Evolutionary conservation across 2,329 filamentous ascomycete genomes (phyloP), one percentile per base, ranked within the genome.

Genomic region (Akanthomyces dipterigenus): DNA sequence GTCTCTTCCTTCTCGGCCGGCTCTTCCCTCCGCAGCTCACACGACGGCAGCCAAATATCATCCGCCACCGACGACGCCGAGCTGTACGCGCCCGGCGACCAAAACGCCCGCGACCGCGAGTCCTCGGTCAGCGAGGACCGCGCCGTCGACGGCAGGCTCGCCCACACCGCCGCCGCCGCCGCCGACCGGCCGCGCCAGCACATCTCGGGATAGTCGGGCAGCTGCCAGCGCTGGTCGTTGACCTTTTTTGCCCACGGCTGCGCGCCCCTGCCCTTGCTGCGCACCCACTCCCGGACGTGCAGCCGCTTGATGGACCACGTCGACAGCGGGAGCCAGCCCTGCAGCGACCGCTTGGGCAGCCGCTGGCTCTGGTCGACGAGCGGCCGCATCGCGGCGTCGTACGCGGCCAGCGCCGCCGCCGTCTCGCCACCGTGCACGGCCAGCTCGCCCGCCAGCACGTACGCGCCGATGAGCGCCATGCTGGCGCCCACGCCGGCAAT

Each of bases 151-250:
- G 53, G 53, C 9, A 42, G 40, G 34, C 55, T 40, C 22, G 24
- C 54, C 40, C 38, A 43, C 1, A 9, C 31, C 31, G 26, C 40
- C 24, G 40, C 9, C 3, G 31, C 31, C 31, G 26, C 40, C 24
- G 40, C 9, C 3, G 54, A 56, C n/a, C 24, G 11, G 11, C 26
- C 22, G n/a, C 56, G 46, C 66, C 28, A 70, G 66, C 59, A 61
- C 59, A 61, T 61, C 22, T 55, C 51, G 16, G 59, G 59, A 31
- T 61, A 61, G 26, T 61, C 59, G 9, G 59, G 59, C 43, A 61
- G 51, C 16, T 42, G 20, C 59, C 59, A 61, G 42, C 31, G 34
- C 18, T 61, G 50, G 18, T 34, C 53, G 42, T 48, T 20, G 11
- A 50, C 43, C 31, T 56, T 42, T 16, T 55, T 56, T 18, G 59